A percentile compares a stretch with the other conserved stretches of the same genome.
Conservation (phyloP, 2,329 filamentous ascomycete genomes). For the Talaromyces funiculosus region DNA sequence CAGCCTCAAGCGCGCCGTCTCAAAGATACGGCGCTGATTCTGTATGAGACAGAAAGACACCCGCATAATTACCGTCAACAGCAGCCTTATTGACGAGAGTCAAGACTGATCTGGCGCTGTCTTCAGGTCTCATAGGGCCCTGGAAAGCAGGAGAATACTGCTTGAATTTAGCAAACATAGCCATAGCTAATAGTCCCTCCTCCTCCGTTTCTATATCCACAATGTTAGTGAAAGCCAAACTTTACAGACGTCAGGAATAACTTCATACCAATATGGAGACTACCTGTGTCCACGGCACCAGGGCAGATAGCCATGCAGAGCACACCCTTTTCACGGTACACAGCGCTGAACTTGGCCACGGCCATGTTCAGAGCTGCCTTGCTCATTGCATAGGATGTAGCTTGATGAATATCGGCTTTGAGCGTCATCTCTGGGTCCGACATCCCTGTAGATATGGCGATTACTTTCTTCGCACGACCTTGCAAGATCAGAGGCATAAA, state of each 20-base stretch:
- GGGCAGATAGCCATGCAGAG: conserved; percentile 51
- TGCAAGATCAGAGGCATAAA: conserved; percentile 51
- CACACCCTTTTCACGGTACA: conserved; percentile 48
- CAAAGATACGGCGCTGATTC: conserved; percentile 46
- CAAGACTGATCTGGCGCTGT: conserved; percentile 29
- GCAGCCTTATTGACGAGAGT: conserved; percentile 33
- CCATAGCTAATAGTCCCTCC: conserved; percentile 5
- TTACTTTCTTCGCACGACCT: conserved; percentile 51
- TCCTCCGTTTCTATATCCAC: conserved; percentile 5
- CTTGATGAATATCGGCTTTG: conserved; percentile 30
- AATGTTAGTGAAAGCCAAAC: background rate
- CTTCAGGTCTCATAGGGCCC: conserved; percentile 28
- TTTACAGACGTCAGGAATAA: conserved; percentile 11
- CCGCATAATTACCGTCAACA: conserved; percentile 44
- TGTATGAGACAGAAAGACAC: conserved; percentile 48
- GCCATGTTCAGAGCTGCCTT: conserved; percentile 51
- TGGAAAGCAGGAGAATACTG: conserved; percentile 36
- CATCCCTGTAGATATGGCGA: conserved; percentile 45
- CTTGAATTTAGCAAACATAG: conserved; percentile 22
- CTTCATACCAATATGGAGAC: conserved; percentile 20
- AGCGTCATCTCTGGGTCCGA: conserved; percentile 45
- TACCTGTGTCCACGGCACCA: conserved; percentile 47
- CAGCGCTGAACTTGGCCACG: conserved; percentile 49
- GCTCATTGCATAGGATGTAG: conserved; percentile 43
- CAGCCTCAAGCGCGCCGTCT: background rate